Evolutionary conservation across 2,329 filamentous ascomycete genomes (phyloP).

Genomic region (Colletotrichum euphorbiae): DNA sequence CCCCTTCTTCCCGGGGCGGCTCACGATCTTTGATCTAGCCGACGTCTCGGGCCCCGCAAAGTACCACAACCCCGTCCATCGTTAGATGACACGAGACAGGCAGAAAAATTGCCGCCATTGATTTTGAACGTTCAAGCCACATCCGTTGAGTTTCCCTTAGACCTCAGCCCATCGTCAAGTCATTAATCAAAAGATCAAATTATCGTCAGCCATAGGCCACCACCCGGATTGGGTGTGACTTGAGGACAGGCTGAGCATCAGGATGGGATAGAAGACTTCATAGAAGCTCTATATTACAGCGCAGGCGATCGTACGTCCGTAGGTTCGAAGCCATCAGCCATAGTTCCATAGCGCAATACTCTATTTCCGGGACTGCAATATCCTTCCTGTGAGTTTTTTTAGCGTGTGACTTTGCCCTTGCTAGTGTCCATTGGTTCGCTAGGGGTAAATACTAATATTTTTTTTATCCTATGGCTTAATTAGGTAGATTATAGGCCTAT

Average conservation of each 20-base stretch:
- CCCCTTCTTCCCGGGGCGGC: slow-evolving; percentile 27
- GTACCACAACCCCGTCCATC: slow-evolving; percentile 22
- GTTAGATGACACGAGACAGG: slow-evolving; percentile 4
- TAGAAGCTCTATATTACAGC: background rate
- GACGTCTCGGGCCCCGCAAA: slow-evolving; percentile 33
- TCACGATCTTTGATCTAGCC: slow-evolving; percentile 40
- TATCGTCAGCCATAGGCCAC: background rate
- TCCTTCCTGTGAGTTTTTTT: no score
- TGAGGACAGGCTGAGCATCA: slow-evolving; percentile 6
- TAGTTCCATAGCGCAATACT: background rate
- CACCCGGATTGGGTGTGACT: background rate
- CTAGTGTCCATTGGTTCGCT: no score
- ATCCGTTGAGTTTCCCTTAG: slow-evolving; percentile 11
- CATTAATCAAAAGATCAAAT: background rate
- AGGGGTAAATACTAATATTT: no score
- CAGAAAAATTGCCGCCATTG: background rate
- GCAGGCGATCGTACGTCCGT: slow-evolving; percentile 16
- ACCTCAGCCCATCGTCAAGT: background rate
- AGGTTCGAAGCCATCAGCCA: slow-evolving; percentile 1
- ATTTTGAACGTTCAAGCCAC: slow-evolving; percentile 11
- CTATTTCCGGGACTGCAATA: slow-evolving; percentile 1
- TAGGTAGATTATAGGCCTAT: no score
- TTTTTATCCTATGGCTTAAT: no score
- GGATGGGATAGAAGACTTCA: slow-evolving; percentile 5
- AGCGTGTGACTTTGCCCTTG: no score